Base-by-base conservation (phyloP, 2,329 filamentous ascomycete genomes). In the Phyllosticta citrichinensis region DNA sequence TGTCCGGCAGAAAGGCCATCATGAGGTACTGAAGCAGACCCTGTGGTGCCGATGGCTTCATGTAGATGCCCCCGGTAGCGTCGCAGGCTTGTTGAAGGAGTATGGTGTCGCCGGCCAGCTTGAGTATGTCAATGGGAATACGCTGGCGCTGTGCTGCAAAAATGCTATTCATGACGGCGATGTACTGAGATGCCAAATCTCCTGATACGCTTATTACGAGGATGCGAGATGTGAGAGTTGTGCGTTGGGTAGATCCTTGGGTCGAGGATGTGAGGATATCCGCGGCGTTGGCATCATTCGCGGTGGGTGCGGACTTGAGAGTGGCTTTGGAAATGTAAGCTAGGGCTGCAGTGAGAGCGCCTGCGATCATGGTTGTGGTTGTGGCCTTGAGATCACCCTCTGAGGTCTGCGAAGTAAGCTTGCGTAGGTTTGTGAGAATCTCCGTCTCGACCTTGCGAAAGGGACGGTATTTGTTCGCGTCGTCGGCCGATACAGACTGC, bases 81-180 rank as follows among this genome's bases (percentile, higher is more conserved):
- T 89, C 87, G 47, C 83, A 85, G 27, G 94, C 94, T 76, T 99
- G 94, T 71, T 99, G 93, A 56, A 99, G 80, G 73, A 99, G 95
- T 11, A 96, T 92, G 0, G 93, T 90, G 66, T 91, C 85, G 22
- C 90, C 91, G 52, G 87, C 85, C 12, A 99, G 80, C 66, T 95
- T 88, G 63, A 96, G 83, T 35, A 96, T 93, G 73, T 99, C 94
- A 68, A 99, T 91, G 24, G 92, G 89, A 65, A 99, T 91, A 67
- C 85, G 84, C 60, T 91, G 83, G 65, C 93, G 87, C 69, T 96
- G 89, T 62, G 93, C 94, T 2, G 94, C 94, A 75, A 99, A 99
- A 63, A 97, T 96, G 68, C 88, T 85, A 76, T 99, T 99, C 94
- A 99, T 99, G 66, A 96, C 94, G 0, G 93, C 88, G 61, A 99